Percentiles rank a stretch among this genome's conserved stretches.
Evolutionary conservation across 2,329 filamentous ascomycete species (phyloP).

Genomic region (Hypoxylon sp.): DNA sequence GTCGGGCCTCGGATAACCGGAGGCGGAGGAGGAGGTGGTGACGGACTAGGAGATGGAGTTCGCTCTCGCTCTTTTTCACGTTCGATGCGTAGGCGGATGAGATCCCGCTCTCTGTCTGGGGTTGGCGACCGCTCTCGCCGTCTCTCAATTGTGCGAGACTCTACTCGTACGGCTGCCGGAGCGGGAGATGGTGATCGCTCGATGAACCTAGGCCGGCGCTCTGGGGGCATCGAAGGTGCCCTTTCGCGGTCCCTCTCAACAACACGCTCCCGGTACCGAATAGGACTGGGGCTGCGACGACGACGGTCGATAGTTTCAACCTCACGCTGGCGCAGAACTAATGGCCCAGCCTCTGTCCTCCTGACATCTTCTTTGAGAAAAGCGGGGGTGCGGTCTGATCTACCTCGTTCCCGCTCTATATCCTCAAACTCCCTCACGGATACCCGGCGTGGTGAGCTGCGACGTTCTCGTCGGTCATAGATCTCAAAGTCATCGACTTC

Average conservation of each 20-base stretch:
- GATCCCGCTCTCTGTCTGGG: slow-evolving; percentile 59
- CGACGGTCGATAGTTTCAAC: slow-evolving; percentile 67
- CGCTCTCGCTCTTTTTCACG: slow-evolving; percentile 61
- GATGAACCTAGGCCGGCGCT: slow-evolving; percentile 60
- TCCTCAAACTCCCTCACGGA: slow-evolving; percentile 54
- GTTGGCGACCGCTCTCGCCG: slow-evolving; percentile 56
- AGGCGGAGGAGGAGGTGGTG: slow-evolving; percentile 71
- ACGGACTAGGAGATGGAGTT: slow-evolving; percentile 62
- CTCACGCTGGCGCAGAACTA: slow-evolving; percentile 70
- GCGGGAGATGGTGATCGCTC: slow-evolving; percentile 58
- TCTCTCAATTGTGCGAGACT: slow-evolving; percentile 50
- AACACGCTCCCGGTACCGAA: slow-evolving; percentile 61
- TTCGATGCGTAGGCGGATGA: slow-evolving; percentile 65
- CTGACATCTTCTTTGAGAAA: slow-evolving; percentile 68
- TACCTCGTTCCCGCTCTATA: slow-evolving; percentile 61
- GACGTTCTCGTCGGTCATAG: slow-evolving; percentile 49
- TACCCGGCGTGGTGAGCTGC: slow-evolving; percentile 48
- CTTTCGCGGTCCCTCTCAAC: slow-evolving; percentile 62
- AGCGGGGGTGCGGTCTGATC: slow-evolving; percentile 61
- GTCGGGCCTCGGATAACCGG: slow-evolving; percentile 80
- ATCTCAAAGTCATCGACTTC: slow-evolving; percentile 50
- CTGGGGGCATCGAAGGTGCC: slow-evolving; percentile 56
- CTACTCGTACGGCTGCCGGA: slow-evolving; percentile 47
- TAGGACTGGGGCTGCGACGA: slow-evolving; percentile 61
- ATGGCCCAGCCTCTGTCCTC: slow-evolving; percentile 63